These are phyloP conservation scores for Inga laurina DNA, from an alignment of 306 rosid species.

Conservation along the genomic window DNA sequence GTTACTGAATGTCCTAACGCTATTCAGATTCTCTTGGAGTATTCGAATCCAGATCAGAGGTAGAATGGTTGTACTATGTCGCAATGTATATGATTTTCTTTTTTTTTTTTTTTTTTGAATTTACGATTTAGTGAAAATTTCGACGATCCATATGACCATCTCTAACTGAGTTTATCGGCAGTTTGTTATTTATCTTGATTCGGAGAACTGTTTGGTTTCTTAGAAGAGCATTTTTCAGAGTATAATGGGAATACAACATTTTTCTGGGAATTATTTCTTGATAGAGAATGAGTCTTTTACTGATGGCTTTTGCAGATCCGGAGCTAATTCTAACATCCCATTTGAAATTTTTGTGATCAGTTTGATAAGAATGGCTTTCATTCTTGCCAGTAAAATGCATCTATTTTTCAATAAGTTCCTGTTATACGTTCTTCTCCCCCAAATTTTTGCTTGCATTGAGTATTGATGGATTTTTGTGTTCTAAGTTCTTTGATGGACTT, in stretches of 20 bases:
- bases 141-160: not conserved
- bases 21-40: not conserved
- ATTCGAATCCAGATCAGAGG: not conserved
- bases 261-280: not conserved
- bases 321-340: not conserved
- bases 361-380: not conserved
- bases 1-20: not conserved
- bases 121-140: constrained; percentile 3
- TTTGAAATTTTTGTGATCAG: not conserved
- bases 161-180: not conserved
- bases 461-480: not conserved
- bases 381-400: not conserved
- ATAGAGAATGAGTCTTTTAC: not conserved
- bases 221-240: not conserved
- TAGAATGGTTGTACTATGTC: not conserved
- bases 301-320: not conserved
- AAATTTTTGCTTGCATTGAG: not conserved
- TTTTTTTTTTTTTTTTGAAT: not conserved
- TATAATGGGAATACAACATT: constrained; percentile 6
- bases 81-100: not conserved
- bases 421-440: not conserved
- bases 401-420: not conserved
- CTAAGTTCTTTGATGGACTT: not conserved
- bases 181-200: not conserved
- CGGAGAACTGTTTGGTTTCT: not conserved